Evolutionary conservation across 352 stramenopile species (phyloP).

Genomic region (Phytophthora europaea): DNA sequence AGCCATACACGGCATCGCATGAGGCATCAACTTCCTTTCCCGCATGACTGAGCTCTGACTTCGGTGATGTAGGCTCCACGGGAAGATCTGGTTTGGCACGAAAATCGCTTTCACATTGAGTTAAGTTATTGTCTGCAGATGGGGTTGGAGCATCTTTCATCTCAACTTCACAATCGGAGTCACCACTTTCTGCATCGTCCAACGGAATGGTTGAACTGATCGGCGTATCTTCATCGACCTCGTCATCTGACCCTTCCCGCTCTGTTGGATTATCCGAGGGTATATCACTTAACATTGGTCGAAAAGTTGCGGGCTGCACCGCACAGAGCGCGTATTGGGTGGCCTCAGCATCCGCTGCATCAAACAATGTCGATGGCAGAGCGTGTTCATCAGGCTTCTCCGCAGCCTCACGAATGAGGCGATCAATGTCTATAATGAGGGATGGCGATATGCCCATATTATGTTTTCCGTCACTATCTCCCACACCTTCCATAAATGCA

Average conservation of each 20-base stretch:
- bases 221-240: conserved; percentile 36
- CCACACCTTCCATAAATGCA: conserved; percentile 21
- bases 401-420: conserved; percentile 16
- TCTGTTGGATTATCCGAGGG: background rate
- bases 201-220: background rate
- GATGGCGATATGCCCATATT: conserved; percentile 27
- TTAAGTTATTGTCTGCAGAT: background rate
- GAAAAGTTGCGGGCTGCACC: conserved; percentile 13
- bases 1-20: conserved; percentile 60
- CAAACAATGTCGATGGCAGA: conserved; percentile 53
- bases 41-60: conserved; percentile 5
- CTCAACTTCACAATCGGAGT: conserved; percentile 40
- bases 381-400: background rate
- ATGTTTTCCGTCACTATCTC: background rate
- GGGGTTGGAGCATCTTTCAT: background rate
- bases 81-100: background rate
- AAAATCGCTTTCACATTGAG: background rate
- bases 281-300: background rate
- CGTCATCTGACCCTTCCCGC: conserved; percentile 25
- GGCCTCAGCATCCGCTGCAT: conserved; percentile 62
- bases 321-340: conserved; percentile 53
- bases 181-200: conserved; percentile 38
- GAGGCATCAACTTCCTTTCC: conserved; percentile 59
- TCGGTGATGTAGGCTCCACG: conserved; percentile 26
- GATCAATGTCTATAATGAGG: conserved; percentile 48